These are phyloP conservation scores for Leishmania gerbilli DNA, from an alignment of 208 protist species.

Conservation along the genomic window DNA sequence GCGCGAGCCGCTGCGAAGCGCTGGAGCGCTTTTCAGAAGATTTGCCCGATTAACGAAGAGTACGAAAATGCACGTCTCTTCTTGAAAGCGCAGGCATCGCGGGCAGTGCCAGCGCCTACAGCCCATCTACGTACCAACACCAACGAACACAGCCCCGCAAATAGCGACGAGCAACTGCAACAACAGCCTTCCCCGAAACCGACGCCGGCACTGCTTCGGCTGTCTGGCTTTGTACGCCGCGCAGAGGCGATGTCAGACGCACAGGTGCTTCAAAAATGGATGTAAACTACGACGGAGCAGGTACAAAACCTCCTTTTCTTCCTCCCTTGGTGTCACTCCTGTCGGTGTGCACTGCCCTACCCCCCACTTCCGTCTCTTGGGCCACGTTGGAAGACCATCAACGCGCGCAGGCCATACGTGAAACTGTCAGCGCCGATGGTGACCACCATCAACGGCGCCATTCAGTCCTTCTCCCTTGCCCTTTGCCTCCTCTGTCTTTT, in stretches of 20 bases:
- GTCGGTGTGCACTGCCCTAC: not conserved
- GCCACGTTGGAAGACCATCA: not conserved
- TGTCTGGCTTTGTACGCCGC: constrained; percentile 52
- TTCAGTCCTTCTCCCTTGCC: not conserved
- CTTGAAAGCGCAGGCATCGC: constrained; percentile 12
- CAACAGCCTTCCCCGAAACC: constrained; percentile 16
- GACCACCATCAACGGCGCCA: not conserved
- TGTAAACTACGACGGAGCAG: constrained; percentile 11
- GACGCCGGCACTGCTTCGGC: constrained; percentile 29
- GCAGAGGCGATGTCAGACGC: constrained; percentile 54
- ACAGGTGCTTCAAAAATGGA: constrained; percentile 28
- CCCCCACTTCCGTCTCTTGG: not conserved
- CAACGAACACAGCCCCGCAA: not conserved
- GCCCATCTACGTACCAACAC: not conserved
- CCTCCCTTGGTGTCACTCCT: not conserved
- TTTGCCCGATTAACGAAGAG: constrained; percentile 58
- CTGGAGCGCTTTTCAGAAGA: constrained; percentile 64
- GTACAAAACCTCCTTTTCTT: not conserved
- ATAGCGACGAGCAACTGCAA: not conserved
- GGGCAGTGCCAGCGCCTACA: not conserved
- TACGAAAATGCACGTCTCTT: constrained; percentile 46
- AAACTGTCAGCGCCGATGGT: not conserved
- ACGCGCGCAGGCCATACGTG: not conserved
- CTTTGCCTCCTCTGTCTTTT: not conserved
- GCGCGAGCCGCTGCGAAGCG: constrained; percentile 35